Conservation (phyloP, 495 filamentous ascomycete species). For the Penicillium flavigenum region DNA sequence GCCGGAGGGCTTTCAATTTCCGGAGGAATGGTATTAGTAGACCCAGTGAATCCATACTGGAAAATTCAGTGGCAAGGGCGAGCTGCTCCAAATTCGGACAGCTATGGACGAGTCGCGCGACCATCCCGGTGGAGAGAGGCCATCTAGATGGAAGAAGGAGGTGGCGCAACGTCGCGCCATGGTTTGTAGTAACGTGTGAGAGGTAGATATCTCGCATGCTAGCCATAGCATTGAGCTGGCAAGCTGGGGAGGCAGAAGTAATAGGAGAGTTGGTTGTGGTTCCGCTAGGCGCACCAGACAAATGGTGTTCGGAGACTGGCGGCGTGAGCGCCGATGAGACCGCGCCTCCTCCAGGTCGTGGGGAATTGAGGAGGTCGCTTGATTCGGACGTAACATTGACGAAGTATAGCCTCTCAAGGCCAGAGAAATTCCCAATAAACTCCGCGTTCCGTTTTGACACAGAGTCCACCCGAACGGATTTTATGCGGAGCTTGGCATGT, state of each 20-base stretch:
- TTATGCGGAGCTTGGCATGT: constrained; percentile 30
- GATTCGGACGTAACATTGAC: constrained; percentile 39
- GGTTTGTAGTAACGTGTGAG: constrained; percentile 44
- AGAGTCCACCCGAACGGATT: constrained; percentile 43
- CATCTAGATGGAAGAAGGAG: constrained; percentile 59
- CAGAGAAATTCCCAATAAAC: constrained; percentile 38
- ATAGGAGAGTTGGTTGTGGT: constrained; percentile 25
- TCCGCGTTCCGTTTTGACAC: constrained; percentile 42
- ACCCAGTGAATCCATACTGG: constrained; percentile 42
- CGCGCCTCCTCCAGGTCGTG: constrained; percentile 18
- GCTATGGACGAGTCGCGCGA: constrained; percentile 51
- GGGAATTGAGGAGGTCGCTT: constrained; percentile 32
- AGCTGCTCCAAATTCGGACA: constrained; percentile 63
- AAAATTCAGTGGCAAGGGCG: constrained; percentile 46
- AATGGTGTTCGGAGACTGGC: constrained; percentile 24
- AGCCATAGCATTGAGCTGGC: constrained; percentile 23
- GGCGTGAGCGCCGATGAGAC: constrained; percentile 32
- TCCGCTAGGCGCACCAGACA: constrained; percentile 10
- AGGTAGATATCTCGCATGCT: constrained; percentile 47
- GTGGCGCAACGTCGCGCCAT: constrained; percentile 53
- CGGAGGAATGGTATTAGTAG: constrained; percentile 51
- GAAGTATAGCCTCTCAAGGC: constrained; percentile 48
- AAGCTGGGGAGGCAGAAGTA: constrained; percentile 27
- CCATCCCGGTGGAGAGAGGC: constrained; percentile 48
- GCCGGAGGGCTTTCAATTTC: constrained; percentile 43